Base-by-base conservation (phyloP, 371 early-diverging fungal species). In the Syncephalastrum contaminatum region DNA sequence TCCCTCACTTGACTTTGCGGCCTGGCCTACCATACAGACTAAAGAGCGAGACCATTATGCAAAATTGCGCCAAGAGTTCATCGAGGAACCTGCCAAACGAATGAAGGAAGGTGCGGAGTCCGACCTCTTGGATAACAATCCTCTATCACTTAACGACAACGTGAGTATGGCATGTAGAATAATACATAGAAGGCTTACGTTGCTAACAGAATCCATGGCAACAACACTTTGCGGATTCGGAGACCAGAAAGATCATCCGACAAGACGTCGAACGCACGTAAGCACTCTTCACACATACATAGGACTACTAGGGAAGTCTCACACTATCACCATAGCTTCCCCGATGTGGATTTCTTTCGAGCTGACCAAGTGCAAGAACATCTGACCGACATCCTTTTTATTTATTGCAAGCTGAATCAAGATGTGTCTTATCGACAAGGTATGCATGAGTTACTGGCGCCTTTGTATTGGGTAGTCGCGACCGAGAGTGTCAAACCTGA, bases 361-460 rank as follows among this genome's bases (percentile, higher is more conserved):
- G 62, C 70, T 22, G 60, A 72, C 22, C 60, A 68, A 4, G 84
- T 88, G 8, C 95, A 93, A 64, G 80, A 78, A 40, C 66, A 82
- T 39, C 71, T 97, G 80, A 80, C 86, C 1, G 90, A 91, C 59
- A 87, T 95, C 27, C 70, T 97, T 36, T 93, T 97, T 64, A 87
- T 97, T 44, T 95, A 93, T 67, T 91, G 93, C 73, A 93, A 93
- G 69, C 66, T 93, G 54, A 84, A 95, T 59, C 77, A 81, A n/a
- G 87, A 88, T 36, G 83, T 93, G 15, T 90, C 92, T 7, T 97
- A 97, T 69, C 87, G 97, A 42, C 97, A 97, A 67, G 97, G 97
- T n/a, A 97, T 97, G 97, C 97, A 97, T 69, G 97, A 97, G 65
- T 64, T 97, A 22, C 67, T 93, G 24, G 97, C 94, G 0, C 93